A percentile compares a stretch with the other conserved stretches of the same genome.
These are phyloP conservation scores for Fomitopsis schrenkii DNA, from an alignment of 1,284 basidiomycete species.

Conservation along the genomic window DNA sequence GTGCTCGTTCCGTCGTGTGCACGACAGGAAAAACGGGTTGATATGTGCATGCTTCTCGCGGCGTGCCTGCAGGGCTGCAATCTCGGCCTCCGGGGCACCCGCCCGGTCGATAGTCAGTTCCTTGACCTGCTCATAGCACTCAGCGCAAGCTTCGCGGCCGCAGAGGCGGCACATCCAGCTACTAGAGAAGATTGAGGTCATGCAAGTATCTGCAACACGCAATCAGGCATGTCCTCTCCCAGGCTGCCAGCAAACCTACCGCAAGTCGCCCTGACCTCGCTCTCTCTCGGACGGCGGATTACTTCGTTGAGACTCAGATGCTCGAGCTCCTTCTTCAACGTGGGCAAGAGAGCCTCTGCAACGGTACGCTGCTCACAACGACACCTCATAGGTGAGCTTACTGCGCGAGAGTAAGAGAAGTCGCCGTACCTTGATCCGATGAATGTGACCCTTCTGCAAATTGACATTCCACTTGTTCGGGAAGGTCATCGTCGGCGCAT, in stretches of 20 bases:
- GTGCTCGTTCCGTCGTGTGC: conserved; percentile 67
- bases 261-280: conserved; percentile 78
- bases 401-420: not conserved
- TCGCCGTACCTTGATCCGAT: conserved; percentile 52
- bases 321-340: conserved; percentile 62
- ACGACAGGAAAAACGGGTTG: conserved; percentile 72
- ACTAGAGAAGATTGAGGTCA: conserved; percentile 86
- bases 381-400: not conserved
- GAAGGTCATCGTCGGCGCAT: conserved; percentile 59
- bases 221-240: not conserved
- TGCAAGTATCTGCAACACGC: conserved; percentile 72
- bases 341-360: conserved; percentile 65
- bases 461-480: conserved; percentile 63
- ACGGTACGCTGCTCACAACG: conserved; percentile 48
- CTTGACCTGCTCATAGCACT: conserved; percentile 73
- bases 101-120: conserved; percentile 54
- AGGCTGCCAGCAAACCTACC: conserved; percentile 44
- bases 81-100: conserved; percentile 42
- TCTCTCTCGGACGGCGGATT: conserved; percentile 70
- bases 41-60: conserved; percentile 59
- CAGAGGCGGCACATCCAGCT: conserved; percentile 90
- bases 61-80: conserved; percentile 42
- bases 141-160: conserved; percentile 85
- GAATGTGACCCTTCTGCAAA: conserved; percentile 45
- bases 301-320: conserved; percentile 63